A percentile compares a stretch with the other conserved stretches of the same genome.
Evolutionary conservation across 805 yeast genomes (phyloP).

Genomic region (Citeromyces nyonsensis): DNA sequence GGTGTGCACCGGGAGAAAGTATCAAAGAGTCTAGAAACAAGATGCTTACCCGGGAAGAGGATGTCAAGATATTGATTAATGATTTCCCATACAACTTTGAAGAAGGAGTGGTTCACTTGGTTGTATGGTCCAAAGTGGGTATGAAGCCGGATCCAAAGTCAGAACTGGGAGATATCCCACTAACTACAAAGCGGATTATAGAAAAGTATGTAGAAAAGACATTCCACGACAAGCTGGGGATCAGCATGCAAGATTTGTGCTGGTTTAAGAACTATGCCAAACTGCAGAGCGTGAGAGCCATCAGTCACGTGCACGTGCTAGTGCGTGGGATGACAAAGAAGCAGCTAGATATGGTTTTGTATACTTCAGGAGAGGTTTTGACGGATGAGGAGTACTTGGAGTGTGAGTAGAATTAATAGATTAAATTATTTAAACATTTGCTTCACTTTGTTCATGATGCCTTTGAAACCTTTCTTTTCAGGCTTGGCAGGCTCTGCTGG

Average conservation of each 20-base stretch:
- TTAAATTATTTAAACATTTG: no score
- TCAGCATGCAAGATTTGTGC: conserved; percentile 20
- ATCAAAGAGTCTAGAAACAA: no score
- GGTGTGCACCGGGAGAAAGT: background rate
- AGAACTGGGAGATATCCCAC: conserved; percentile 33
- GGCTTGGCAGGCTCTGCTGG: no score
- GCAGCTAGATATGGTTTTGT: conserved; percentile 2
- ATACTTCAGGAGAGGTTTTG: no score
- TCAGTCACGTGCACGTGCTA: conserved; percentile 61
- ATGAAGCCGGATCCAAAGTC: conserved; percentile 36
- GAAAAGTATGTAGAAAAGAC: conserved; percentile 29
- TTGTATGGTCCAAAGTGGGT: conserved; percentile 51
- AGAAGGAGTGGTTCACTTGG: conserved; percentile 32
- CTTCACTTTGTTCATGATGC: no score
- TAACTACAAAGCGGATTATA: conserved; percentile 21
- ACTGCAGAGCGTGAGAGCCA: conserved; percentile 48
- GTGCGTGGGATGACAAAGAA: conserved; percentile 21
- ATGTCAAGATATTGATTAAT: conserved; percentile 14
- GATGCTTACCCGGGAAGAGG: no score
- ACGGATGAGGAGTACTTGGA: no score
- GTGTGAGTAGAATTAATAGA: no score
- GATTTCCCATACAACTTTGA: conserved; percentile 57
- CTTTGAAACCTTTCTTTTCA: no score
- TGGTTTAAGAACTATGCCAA: conserved; percentile 69
- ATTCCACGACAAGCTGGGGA: conserved; percentile 26